phyloP scores from a whole-genome alignment of 352 stramenopile genomes.

The Plasmopara halstedii region DNA sequence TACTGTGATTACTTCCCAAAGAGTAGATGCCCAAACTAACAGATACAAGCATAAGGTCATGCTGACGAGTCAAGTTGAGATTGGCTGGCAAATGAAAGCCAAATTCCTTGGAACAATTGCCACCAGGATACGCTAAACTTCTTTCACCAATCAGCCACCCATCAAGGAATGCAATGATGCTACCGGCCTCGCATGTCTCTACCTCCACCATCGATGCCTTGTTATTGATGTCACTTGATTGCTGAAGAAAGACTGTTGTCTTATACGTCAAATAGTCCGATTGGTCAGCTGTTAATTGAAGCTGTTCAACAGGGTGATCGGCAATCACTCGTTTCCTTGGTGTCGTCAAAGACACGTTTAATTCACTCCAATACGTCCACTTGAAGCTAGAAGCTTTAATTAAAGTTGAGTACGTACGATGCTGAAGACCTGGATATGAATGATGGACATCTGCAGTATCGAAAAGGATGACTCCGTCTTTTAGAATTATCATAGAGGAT shows the following conservation, averaged over 20 bases:
- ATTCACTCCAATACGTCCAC: conserved; percentile 53
- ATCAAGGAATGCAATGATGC: conserved; percentile 47
- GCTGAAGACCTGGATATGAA: conserved; percentile 33
- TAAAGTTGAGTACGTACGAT: conserved; percentile 37
- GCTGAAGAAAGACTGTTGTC: conserved; percentile 27
- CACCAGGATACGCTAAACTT: conserved; percentile 38
- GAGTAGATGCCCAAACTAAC: conserved; percentile 55
- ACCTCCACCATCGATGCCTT: conserved; percentile 24
- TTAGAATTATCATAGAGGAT: conserved; percentile 45
- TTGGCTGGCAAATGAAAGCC: conserved; percentile 31
- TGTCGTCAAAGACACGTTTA: conserved; percentile 18
- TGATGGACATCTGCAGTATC: conserved; percentile 42
- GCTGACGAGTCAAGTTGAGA: conserved; percentile 19
- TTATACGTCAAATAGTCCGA: conserved; percentile 65
- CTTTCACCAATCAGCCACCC: conserved; percentile 32
- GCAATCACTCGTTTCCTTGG: conserved; percentile 30
- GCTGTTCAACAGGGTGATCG: conserved; percentile 39
- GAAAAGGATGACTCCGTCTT: conserved; percentile 32
- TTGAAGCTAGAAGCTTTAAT: conserved; percentile 21
- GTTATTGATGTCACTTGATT: neutral
- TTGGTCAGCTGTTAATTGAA: conserved; percentile 42
- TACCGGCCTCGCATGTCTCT: conserved; percentile 47
- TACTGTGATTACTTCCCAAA: conserved; percentile 42
- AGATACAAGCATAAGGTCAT: conserved; percentile 40
- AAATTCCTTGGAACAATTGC: conserved; percentile 43